A percentile compares a stretch with the other conserved stretches of the same genome.
Conservation (phyloP, 2,329 filamentous ascomycete species). For the Intubia oerlemansii region DNA sequence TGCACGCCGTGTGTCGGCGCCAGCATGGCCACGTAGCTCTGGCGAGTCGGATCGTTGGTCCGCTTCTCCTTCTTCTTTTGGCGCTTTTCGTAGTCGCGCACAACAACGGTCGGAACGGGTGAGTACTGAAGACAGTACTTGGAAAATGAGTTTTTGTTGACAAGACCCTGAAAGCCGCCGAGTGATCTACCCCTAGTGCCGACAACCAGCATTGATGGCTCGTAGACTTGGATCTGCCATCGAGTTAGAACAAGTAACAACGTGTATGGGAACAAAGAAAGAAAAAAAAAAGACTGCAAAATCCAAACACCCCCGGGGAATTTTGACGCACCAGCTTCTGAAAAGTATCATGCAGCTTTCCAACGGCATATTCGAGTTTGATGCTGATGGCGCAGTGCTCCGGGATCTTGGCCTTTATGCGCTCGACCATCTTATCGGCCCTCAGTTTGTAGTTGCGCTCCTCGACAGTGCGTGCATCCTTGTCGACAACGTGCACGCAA, state of each 20-base stretch:
- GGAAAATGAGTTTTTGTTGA: constrained; percentile 69
- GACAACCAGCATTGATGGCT: constrained; percentile 78
- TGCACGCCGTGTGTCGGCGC: constrained; percentile 36
- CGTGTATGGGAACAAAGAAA: neutral
- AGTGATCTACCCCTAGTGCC: constrained; percentile 71
- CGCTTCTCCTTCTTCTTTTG: constrained; percentile 81
- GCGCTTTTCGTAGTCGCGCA: constrained; percentile 68
- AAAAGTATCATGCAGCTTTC: constrained; percentile 77
- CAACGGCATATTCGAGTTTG: constrained; percentile 69
- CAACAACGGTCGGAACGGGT: constrained; percentile 81
- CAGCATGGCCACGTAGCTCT: constrained; percentile 60
- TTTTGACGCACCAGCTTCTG: constrained; percentile 58
- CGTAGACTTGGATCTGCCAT: constrained; percentile 69
- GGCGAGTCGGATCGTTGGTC: constrained; percentile 50
- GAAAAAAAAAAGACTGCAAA: too few relatives aligned
- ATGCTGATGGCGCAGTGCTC: constrained; percentile 69
- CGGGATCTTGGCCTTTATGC: constrained; percentile 58
- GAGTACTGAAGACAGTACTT: constrained; percentile 92
- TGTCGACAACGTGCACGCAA: constrained; percentile 73
- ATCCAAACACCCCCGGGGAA: too few relatives aligned
- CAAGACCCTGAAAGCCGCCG: constrained; percentile 65
- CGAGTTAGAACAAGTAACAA: too few relatives aligned
- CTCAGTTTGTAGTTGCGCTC: constrained; percentile 55
- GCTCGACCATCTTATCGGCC: constrained; percentile 50
- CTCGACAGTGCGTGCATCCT: constrained; percentile 49